Conservation (phyloP, 345 rosid genomes). For the Erysimum cheiranthoides region DNA sequence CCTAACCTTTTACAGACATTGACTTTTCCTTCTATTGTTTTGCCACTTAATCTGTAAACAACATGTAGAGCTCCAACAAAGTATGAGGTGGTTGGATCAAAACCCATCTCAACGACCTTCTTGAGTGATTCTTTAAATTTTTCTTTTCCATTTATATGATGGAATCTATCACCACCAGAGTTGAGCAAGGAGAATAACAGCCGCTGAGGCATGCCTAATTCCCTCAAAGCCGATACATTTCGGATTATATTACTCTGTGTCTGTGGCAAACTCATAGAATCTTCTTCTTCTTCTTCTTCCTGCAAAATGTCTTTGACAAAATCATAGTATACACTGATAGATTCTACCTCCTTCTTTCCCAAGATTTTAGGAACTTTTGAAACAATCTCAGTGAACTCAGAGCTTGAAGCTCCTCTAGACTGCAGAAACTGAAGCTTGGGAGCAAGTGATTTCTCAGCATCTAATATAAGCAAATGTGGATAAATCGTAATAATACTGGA, state of each 20-base stretch:
- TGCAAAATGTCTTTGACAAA: not conserved
- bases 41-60: not conserved
- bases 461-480: slow-evolving; percentile 18
- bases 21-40: slow-evolving; percentile 31
- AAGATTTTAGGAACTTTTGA: slow-evolving; percentile 29
- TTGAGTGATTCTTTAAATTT: slow-evolving; percentile 28
- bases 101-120: slow-evolving; percentile 30
- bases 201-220: slow-evolving; percentile 28
- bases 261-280: no score
- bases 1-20: slow-evolving; percentile 37
- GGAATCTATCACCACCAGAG: no score
- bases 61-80: slow-evolving; percentile 34
- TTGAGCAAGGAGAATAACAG: slow-evolving; percentile 3
- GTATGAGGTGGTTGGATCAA: slow-evolving; percentile 19
- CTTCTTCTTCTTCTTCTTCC: no score
- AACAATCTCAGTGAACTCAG: slow-evolving; percentile 25
- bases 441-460: slow-evolving; percentile 24
- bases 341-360: not conserved
- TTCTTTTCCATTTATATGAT: not conserved
- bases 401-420: slow-evolving; percentile 38
- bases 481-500: not conserved
- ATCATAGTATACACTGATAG: slow-evolving; percentile 15
- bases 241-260: not conserved
- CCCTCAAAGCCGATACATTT: slow-evolving; percentile 33
- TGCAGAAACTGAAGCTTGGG: slow-evolving; percentile 43